Base-by-base conservation (phyloP, 352 stramenopile genomes). In the Phytophthora hibernalis region DNA sequence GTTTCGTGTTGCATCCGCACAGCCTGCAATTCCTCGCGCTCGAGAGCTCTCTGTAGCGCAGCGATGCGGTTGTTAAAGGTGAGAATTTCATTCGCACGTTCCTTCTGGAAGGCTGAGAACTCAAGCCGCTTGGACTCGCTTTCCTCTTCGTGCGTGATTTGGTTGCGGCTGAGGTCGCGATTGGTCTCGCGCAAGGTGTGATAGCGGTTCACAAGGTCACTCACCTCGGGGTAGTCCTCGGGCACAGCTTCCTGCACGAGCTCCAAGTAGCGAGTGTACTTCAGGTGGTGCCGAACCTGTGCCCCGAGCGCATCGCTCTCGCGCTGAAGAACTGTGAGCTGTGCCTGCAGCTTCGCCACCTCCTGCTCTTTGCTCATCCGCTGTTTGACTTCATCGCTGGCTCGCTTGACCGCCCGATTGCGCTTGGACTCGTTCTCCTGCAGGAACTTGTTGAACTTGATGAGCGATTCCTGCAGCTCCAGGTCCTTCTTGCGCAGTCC, bases 381-480 rank as follows among this genome's bases (percentile, higher is more conserved):
- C 69, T 97, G 90, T 72, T 98, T 98, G 61, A 95, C 89, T 71
- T 98, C 95, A 42, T 98, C 94, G 22, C 82, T 90, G 21, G 90
- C 89, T 24, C 94, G 79, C 68, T 98, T 98, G 43, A 97, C 86
- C 11, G 95, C 95, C 0, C 95, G 90, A 60, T 97, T 98, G 21
- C 95, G 85, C 69, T 98, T 98, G 22, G 82, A 96, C 66, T 98
- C 95, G 72, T 98, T 98, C 54, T 98, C 93, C 65, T 98, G 85
- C 9, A 96, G 76, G 65, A 97, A 97, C 62, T 98, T 98, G 81
- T 98, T 98, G 78, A 98, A 98, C 72, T 98, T 98, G 76, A 98
- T 98, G 33, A 98, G 83, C 21, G 90, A 98, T 51, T 98, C 92
- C 68, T 98, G 93, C 44, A 98, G 76, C 69, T 98, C 92, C 18